A percentile compares a stretch with the other conserved stretches of the same genome.
Conservation (phyloP, 2,329 filamentous ascomycete species). For the Fusarium sp. region DNA sequence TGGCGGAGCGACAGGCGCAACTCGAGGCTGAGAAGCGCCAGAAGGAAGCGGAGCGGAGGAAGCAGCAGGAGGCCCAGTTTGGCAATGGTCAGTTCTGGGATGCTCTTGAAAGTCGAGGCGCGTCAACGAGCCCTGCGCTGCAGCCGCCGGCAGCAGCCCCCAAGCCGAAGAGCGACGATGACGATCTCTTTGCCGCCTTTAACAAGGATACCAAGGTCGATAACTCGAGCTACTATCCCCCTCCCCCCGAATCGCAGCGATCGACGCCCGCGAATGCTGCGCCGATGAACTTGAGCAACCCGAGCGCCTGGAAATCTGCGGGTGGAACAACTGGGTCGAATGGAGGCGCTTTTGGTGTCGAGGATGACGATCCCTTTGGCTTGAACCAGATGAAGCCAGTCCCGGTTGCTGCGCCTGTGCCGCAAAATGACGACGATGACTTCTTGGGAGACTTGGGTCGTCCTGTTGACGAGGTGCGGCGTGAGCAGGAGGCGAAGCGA, state of each 20-base stretch:
- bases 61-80: conserved; percentile 80
- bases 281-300: conserved; percentile 63
- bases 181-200: conserved; percentile 76
- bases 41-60: conserved; percentile 80
- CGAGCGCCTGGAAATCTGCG: conserved; percentile 62
- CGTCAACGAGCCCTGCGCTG: conserved; percentile 52
- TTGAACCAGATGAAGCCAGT: conserved; percentile 71
- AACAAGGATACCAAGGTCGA: conserved; percentile 75
- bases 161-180: conserved; percentile 58
- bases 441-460: conserved; percentile 73
- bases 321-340: conserved; percentile 45
- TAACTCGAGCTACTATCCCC: conserved; percentile 73
- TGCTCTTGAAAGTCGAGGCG: conserved; percentile 68
- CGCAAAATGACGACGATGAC: conserved; percentile 68
- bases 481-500: conserved; percentile 55
- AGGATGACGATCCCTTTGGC: conserved; percentile 92
- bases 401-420: conserved; percentile 44
- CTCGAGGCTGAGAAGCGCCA: conserved; percentile 73
- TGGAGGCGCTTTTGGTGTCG: conserved; percentile 60
- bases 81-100: conserved; percentile 84
- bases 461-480: conserved; percentile 73
- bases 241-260: conserved; percentile 56
- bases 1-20: conserved; percentile 82
- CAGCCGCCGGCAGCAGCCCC: conserved; percentile 35
- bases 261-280: conserved; percentile 59